A percentile compares a stretch with the other conserved stretches of the same genome.
phyloP scores from a whole-genome alignment of 176 grass and related monocot species.

The Poa annua region DNA sequence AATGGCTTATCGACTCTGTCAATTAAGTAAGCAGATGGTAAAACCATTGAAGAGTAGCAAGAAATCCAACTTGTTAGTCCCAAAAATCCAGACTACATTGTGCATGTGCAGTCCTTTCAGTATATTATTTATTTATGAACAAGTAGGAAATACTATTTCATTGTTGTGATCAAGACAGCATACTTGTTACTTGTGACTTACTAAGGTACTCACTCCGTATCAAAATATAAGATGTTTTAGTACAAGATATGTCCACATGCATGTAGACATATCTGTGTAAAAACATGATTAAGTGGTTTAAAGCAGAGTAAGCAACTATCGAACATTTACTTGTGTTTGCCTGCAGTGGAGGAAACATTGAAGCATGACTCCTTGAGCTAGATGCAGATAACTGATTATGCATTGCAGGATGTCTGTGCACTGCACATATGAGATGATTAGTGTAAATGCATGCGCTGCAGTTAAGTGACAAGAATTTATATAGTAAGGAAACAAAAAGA shows the following conservation, averaged over 20 bases:
- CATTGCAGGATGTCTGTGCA: background rate
- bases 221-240: no score
- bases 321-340: conserved; percentile 8
- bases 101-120: background rate
- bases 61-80: background rate
- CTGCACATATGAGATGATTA: conserved; percentile 20
- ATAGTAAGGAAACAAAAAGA: background rate
- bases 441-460: background rate
- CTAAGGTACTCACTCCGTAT: background rate
- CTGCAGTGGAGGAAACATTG: background rate
- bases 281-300: background rate
- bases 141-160: background rate
- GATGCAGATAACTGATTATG: background rate
- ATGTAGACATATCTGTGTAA: background rate
- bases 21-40: background rate
- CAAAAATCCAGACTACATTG: conserved; percentile 21
- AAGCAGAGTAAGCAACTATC: background rate
- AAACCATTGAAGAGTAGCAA: conserved; percentile 1
- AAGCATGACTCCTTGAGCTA: conserved; percentile 13
- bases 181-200: background rate
- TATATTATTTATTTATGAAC: conserved; percentile 11
- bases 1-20: conserved; percentile 5
- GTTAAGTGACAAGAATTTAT: background rate
- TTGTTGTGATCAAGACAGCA: background rate
- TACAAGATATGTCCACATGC: no score